phyloP scores from a whole-genome alignment of 768 basidiomycete species.

The Agrocybe pediades region DNA sequence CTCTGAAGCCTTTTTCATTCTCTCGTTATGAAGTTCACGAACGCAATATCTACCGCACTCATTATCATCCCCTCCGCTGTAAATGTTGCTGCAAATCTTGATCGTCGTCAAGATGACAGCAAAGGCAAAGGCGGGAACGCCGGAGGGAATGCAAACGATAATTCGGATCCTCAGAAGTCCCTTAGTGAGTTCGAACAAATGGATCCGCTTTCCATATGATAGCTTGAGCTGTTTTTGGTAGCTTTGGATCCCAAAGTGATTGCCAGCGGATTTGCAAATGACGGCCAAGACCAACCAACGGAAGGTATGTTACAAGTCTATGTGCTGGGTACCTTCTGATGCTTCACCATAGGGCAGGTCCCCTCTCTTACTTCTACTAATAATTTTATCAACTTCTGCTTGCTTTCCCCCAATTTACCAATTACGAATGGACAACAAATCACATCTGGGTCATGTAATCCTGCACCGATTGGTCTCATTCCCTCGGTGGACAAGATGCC shows the following conservation, averaged over 20 bases:
- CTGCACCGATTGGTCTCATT: slow-evolving; percentile 43
- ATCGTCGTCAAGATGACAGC: slow-evolving; percentile 23
- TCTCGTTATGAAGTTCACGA: slow-evolving; percentile 53
- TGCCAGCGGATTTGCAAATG: slow-evolving; percentile 26
- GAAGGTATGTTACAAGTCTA: not conserved
- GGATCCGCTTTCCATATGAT: not conserved
- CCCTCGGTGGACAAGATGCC: slow-evolving; percentile 42
- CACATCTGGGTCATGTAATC: slow-evolving; percentile 10
- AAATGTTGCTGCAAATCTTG: slow-evolving; percentile 33
- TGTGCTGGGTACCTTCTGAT: not conserved
- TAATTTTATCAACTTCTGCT: slow-evolving; percentile 54
- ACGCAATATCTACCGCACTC: slow-evolving; percentile 38
- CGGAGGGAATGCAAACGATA: slow-evolving; percentile 15
- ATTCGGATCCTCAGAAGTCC: slow-evolving; percentile 45
- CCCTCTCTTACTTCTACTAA: slow-evolving; percentile 46
- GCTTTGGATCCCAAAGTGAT: slow-evolving; percentile 36
- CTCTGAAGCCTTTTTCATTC: slow-evolving; percentile 42
- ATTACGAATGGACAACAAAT: slow-evolving; percentile 50
- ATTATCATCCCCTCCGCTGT: slow-evolving; percentile 41
- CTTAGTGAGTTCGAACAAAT: slow-evolving; percentile 29
- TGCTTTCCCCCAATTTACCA: slow-evolving; percentile 41
- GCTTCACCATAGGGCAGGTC: slow-evolving; percentile 34
- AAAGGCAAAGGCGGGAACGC: slow-evolving; percentile 17
- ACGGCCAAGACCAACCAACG: slow-evolving; percentile 26
- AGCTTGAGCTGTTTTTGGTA: slow-evolving; percentile 25